A percentile compares a stretch with the other conserved stretches of the same genome.
Evolutionary conservation across 129 eudicot genomes (phyloP).

Genomic region (Calendula officinalis): DNA sequence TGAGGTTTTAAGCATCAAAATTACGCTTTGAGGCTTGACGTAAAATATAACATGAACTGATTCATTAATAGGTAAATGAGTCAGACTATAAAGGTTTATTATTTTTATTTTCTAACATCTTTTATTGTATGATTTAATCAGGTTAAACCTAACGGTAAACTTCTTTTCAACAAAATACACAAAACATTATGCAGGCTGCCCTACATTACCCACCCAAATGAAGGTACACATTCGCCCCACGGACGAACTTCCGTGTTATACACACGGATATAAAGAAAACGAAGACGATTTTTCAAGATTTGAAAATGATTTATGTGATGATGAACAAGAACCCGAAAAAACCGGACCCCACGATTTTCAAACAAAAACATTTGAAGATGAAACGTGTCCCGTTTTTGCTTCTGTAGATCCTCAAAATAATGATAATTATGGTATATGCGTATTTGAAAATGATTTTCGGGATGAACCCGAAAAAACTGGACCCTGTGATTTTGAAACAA

Average conservation of each 20-base stretch:
- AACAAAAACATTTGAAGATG: constrained; percentile 5
- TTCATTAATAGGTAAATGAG: no score
- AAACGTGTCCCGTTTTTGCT: constrained; percentile 12
- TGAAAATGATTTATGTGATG: constrained; percentile 29
- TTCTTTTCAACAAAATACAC: constrained; percentile 81
- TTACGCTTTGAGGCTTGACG: no score
- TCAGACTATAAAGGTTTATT: no score
- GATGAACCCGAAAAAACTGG: no score
- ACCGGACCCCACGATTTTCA: background rate
- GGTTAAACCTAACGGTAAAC: constrained; percentile 64
- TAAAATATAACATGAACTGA: no score
- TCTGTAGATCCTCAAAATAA: constrained; percentile 10
- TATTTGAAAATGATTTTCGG: no score
- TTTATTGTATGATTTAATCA: constrained; percentile 27
- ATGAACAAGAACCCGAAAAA: constrained; percentile 26
- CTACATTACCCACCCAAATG: constrained; percentile 71
- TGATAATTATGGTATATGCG: background rate
- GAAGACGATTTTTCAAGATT: constrained; percentile 21
- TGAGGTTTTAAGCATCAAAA: no score
- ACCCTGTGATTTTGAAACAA: background rate
- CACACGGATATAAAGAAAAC: constrained; percentile 16
- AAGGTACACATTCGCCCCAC: constrained; percentile 58
- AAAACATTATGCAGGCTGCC: constrained; percentile 67
- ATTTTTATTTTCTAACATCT: constrained; percentile 8
- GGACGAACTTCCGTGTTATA: constrained; percentile 84